These are phyloP conservation scores for Fremontodendron californicum DNA, from an alignment of 345 rosid genomes.

Conservation along the genomic window DNA sequence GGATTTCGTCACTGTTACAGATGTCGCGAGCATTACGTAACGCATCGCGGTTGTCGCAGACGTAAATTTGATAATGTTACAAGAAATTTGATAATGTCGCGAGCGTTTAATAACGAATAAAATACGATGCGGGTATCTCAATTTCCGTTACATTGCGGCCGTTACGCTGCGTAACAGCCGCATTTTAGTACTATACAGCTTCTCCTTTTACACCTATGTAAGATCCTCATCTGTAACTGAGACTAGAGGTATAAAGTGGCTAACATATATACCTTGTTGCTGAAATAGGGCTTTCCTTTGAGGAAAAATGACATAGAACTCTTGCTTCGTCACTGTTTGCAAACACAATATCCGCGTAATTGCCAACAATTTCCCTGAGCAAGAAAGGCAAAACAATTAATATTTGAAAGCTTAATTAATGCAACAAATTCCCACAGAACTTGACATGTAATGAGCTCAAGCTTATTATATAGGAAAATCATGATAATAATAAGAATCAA, in stretches of 20 bases:
- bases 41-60: too few species aligned
- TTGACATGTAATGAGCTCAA: background rate
- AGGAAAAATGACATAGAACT: conserved; percentile 70
- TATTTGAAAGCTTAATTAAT: background rate
- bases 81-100: too few species aligned
- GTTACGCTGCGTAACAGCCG: too few species aligned
- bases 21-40: too few species aligned
- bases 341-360: conserved; percentile 73
- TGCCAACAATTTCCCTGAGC: conserved; percentile 79
- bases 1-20: too few species aligned
- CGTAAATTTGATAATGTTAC: too few species aligned
- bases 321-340: conserved; percentile 88
- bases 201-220: conserved; percentile 93
- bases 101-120: too few species aligned
- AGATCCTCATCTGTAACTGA: conserved; percentile 91
- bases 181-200: too few species aligned
- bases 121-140: too few species aligned
- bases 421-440: background rate
- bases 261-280: conserved; percentile 83
- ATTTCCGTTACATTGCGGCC: too few species aligned
- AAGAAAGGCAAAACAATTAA: background rate
- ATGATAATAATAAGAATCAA: background rate
- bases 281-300: conserved; percentile 64
- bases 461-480: background rate
- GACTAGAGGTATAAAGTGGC: conserved; percentile 83